phyloP scores from a whole-genome alignment of 148 eudicot species.

The Rhododendron henanense region DNA sequence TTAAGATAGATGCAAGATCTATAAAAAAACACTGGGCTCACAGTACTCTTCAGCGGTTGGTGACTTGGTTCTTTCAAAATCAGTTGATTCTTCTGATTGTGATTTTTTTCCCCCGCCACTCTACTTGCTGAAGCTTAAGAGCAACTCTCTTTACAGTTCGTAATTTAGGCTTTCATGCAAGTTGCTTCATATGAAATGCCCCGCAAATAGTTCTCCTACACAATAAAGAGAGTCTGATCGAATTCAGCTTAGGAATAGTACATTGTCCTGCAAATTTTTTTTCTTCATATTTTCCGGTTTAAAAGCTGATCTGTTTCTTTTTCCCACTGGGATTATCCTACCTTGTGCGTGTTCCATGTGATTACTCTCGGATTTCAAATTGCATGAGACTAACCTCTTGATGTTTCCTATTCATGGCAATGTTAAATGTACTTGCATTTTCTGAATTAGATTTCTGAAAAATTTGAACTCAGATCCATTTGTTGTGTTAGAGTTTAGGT shows the following conservation, averaged over 20 bases:
- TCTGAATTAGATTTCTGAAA: neutral
- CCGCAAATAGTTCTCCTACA: neutral
- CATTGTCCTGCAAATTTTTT: neutral
- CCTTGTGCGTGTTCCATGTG: slow-evolving; percentile 1
- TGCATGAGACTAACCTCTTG: neutral
- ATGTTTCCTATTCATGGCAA: neutral
- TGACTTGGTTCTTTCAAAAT: neutral
- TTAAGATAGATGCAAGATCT: neutral
- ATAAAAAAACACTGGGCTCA: neutral
- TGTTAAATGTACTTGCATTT: neutral
- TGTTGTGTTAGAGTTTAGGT: neutral
- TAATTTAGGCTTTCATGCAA: neutral
- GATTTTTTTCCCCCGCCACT: neutral
- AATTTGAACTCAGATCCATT: neutral
- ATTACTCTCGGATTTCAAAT: neutral
- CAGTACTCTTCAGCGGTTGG: neutral
- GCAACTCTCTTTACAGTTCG: neutral
- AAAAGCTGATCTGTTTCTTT: neutral
- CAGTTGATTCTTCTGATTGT: neutral
- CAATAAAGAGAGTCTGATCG: slow-evolving; percentile 1
- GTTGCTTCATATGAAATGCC: neutral
- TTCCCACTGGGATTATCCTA: neutral
- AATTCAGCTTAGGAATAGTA: neutral
- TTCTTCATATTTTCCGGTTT: neutral
- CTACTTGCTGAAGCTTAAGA: slow-evolving; percentile 1